Base-by-base conservation (phyloP, 305 asterid species). In the Solanum aculeatissimum region DNA sequence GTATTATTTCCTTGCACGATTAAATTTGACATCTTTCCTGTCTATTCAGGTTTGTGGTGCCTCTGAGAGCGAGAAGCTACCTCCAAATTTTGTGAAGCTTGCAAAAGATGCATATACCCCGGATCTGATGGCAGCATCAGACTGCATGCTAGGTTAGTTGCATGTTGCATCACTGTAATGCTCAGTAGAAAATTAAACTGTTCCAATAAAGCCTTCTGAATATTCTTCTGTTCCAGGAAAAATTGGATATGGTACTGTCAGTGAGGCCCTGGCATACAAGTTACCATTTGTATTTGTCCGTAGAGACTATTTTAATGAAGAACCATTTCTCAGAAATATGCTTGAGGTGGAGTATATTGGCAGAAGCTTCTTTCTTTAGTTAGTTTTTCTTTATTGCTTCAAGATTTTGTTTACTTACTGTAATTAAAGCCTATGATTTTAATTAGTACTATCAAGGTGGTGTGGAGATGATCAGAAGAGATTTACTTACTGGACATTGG, bases 381-480 rank as follows among this genome's bases (percentile, higher is more conserved):
- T 60, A 72, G 40, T 27, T 27, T 54, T 25, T 42, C 35, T 14
- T 60, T 84, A 55, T 81, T 84, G 18, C 57, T 23, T 51, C 55
- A 43, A 13, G 32, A 21, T 69, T 29, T 66, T 21, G 38, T 74
- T 19, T 25, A 83, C 2, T 45, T 83, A 49, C n/a, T 57, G 29
- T 79, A 29, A 5, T 78, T 42, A 87, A 71, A 62, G 71, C 47
- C 8, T 54, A 18, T 77, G 23, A 21, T 86, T 84, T 82, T 74
- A 40, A 63, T 85, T 91, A 97, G 99, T 90, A 87, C 72, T 93
- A 94, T 91, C 99, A 97, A 89, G 87, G 91, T 83, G 99, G 99
- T 80, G 99, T 95, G 80, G 99, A 97, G 95, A 97, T 97, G 99
- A 95, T 95, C 53, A 89, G 99, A 89, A 92, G 99, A 86, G 99